Percentiles rank a stretch among this genome's conserved stretches.
phyloP scores from a whole-genome alignment of 345 rosid species.

The Laguncularia racemosa region DNA sequence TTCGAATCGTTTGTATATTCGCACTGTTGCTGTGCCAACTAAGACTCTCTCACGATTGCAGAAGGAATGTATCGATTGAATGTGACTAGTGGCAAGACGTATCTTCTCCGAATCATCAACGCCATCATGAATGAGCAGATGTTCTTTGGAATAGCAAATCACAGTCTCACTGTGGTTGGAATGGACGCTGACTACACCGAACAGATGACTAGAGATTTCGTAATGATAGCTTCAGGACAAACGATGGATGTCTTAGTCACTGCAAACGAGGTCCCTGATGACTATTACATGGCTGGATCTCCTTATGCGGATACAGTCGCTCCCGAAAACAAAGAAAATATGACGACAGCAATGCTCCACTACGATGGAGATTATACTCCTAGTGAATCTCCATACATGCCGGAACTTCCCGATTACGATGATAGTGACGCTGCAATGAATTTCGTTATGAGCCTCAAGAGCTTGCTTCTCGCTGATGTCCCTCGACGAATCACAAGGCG shows the following conservation, averaged over 20 bases:
- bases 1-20: too few relatives aligned
- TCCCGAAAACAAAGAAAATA: slow-evolving; percentile 12
- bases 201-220: slow-evolving; percentile 7
- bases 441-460: slow-evolving; percentile 8
- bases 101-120: slow-evolving; percentile 25
- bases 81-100: slow-evolving; percentile 17
- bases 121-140: slow-evolving; percentile 25
- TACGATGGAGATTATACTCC: slow-evolving; percentile 20
- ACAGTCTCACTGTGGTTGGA: slow-evolving; percentile 23
- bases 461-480: slow-evolving; percentile 20
- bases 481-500: slow-evolving; percentile 12
- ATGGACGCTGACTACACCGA: slow-evolving; percentile 23
- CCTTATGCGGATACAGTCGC: slow-evolving; percentile 21
- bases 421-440: slow-evolving; percentile 14
- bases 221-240: slow-evolving; percentile 39
- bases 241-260: slow-evolving; percentile 39
- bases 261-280: slow-evolving; percentile 17
- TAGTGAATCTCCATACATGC: slow-evolving; percentile 17
- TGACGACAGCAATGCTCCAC: slow-evolving; percentile 24
- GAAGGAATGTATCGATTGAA: slow-evolving; percentile 15
- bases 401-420: slow-evolving; percentile 14
- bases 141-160: slow-evolving; percentile 27
- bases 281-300: slow-evolving; percentile 24
- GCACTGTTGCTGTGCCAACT: background rate
- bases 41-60: slow-evolving; percentile 2